Percentiles rank a stretch among this genome's conserved stretches.
These are phyloP conservation scores for Pseudocercospora crystallina DNA, from an alignment of 2,329 filamentous ascomycete species.

Conservation along the genomic window DNA sequence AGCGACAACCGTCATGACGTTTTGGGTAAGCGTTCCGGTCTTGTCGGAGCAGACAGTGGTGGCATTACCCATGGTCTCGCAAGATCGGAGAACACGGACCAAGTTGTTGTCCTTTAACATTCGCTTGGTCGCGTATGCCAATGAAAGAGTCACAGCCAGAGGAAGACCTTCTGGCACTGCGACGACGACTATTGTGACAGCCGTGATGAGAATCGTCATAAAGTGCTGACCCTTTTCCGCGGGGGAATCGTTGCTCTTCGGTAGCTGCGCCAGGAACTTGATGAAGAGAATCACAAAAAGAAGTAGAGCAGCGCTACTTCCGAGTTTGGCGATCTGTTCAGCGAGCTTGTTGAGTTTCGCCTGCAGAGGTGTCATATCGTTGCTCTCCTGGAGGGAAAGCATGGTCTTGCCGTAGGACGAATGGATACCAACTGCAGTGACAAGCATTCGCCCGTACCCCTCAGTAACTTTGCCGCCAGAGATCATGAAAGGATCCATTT, in stretches of 20 bases:
- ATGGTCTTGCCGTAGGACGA: constrained; percentile 75
- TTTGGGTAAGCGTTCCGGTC: constrained; percentile 72
- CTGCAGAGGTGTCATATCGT: constrained; percentile 75
- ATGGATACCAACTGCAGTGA: constrained; percentile 71
- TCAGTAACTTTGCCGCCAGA: constrained; percentile 79
- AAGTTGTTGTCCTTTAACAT: constrained; percentile 71
- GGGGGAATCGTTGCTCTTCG: constrained; percentile 53
- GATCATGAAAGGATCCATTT: constrained; percentile 81
- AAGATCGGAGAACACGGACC: constrained; percentile 66
- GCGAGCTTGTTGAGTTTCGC: constrained; percentile 74
- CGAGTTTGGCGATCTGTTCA: constrained; percentile 76
- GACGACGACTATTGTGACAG: constrained; percentile 68
- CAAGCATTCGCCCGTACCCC: constrained; percentile 72
- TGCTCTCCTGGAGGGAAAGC: constrained; percentile 74
- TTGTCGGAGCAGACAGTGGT: constrained; percentile 79
- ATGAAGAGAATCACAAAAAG: constrained; percentile 85
- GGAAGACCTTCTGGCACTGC: constrained; percentile 67
- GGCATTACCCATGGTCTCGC: constrained; percentile 71
- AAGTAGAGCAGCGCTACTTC: constrained; percentile 72
- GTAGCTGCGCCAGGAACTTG: constrained; percentile 73
- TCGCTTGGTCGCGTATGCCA: constrained; percentile 66
- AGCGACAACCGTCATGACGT: constrained; percentile 74
- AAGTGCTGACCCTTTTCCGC: constrained; percentile 75
- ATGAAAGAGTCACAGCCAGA: constrained; percentile 65
- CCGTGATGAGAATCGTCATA: constrained; percentile 62